Evolutionary conservation across 2,329 filamentous ascomycete species (phyloP), one percentile per base, ranked within the genome.

Genomic region (Fusarium acutatum): DNA sequence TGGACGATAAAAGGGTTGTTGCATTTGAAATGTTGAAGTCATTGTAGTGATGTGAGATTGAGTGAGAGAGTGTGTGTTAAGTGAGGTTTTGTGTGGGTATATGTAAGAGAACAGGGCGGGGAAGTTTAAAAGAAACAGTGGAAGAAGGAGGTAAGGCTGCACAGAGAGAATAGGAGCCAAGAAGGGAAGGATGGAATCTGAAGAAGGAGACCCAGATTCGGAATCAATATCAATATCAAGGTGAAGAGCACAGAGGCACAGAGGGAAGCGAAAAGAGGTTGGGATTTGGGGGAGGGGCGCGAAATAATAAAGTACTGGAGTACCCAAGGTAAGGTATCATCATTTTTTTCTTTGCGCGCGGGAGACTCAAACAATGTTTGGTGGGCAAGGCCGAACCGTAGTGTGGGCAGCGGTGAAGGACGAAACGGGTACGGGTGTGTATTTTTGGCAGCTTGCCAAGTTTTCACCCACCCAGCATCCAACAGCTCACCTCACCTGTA

Each of bases 1-100:
- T 78, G 83, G 80, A 80, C 85, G 84, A 82, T 87, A 89, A 77
- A 83, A 88, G 13, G 71, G 71, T 68, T 84, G 79, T 79, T 86
- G 85, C 85, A 88, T 87, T 76, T 72, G 60, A 79, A 84, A 86
- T 79, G 84, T 81, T 77, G 86, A 86, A 80, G 85, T 86, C 87
- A 88, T 88, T 82, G 78, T 70, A 43, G 64, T 35, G 38, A 47
- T 60, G 44, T 43, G 49, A 82, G 79, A 79, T 79, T 64, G 69
- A 64, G 65, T 61, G 64, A 65, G 44, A 41, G 60, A 20, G 59
- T 24, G 57, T 46, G 34, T 72, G 70, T 56, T 60, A 63, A 44
- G 64, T 56, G 41, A 46, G 56, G 57, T 52, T 62, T 60, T 63
- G 69, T 67, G 65, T 63, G 63, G 60, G 62, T 71, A 64, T 67